These are phyloP conservation scores for Agaricus subrufescens DNA, from an alignment of 768 basidiomycete species.

Conservation along the genomic window DNA sequence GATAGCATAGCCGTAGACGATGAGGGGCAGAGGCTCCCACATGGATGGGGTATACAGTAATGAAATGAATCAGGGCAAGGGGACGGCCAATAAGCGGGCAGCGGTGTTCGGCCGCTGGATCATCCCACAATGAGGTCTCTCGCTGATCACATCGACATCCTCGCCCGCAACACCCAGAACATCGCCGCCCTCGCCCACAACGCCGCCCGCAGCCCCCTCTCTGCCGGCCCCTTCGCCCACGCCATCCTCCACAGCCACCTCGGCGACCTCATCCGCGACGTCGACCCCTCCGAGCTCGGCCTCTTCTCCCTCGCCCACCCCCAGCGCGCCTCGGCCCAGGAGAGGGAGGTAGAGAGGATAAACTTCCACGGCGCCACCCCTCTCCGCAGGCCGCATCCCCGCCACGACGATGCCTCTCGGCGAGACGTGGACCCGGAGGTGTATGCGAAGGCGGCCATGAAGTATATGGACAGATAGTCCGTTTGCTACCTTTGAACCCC, in stretches of 20 bases:
- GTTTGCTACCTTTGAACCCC: conserved; percentile 20
- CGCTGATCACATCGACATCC: conserved; percentile 68
- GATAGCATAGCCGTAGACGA: conserved; percentile 90
- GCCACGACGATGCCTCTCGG: conserved; percentile 28
- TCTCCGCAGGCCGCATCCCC: conserved; percentile 40
- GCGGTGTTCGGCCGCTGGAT: not conserved
- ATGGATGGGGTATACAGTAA: conserved; percentile 17
- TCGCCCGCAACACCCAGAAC: conserved; percentile 46
- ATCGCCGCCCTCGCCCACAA: conserved; percentile 42
- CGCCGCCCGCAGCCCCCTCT: conserved; percentile 18
- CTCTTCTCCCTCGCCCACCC: conserved; percentile 56
- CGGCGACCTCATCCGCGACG: conserved; percentile 76
- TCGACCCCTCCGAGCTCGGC: conserved; percentile 73
- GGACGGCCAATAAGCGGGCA: conserved; percentile 5
- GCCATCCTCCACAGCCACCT: conserved; percentile 62
- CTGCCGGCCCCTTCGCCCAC: conserved; percentile 49
- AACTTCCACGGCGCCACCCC: conserved; percentile 72
- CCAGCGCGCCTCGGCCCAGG: conserved; percentile 22
- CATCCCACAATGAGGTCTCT: conserved; percentile 38
- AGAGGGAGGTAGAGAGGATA: conserved; percentile 49
- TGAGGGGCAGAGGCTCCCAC: conserved; percentile 53
- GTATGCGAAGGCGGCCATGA: conserved; percentile 71
- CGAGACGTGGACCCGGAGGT: conserved; percentile 64
- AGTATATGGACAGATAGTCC: conserved; percentile 75
- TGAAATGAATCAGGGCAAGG: conserved; percentile 1